Evolutionary conservation across 164 flowering plant genomes (phyloP).

Genomic region (Tetracentron sinense): DNA sequence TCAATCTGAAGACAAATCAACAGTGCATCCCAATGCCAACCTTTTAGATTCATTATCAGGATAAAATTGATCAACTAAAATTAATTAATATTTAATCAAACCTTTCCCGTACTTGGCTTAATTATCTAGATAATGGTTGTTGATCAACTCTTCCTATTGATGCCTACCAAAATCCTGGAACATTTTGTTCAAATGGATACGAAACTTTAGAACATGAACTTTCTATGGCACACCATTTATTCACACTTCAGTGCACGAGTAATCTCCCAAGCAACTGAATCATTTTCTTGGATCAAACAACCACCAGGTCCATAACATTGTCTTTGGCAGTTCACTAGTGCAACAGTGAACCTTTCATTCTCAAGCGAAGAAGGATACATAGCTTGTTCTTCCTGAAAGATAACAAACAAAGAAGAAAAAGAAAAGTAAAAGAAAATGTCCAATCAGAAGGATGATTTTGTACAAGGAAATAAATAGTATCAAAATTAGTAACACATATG

Average conservation of each 20-base stretch:
- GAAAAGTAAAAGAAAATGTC: background rate
- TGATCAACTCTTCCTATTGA: background rate
- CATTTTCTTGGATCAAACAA: constrained; percentile 21
- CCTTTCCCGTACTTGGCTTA: background rate
- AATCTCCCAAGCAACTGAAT: constrained; percentile 59
- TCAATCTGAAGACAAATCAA: too few species aligned
- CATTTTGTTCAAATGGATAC: background rate
- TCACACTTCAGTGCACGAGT: constrained; percentile 56
- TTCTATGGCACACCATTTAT: background rate
- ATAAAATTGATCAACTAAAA: too few species aligned
- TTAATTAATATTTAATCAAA: background rate
- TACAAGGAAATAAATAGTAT: too few species aligned
- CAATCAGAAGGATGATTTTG: background rate
- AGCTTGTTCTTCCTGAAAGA: constrained; percentile 76
- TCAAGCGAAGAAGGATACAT: constrained; percentile 86
- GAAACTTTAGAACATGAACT: background rate
- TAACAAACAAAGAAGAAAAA: background rate
- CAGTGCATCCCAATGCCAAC: background rate
- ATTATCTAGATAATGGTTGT: background rate
- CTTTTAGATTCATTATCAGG: background rate
- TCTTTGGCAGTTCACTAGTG: constrained; percentile 54
- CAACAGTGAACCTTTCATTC: constrained; percentile 67
- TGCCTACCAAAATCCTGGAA: background rate
- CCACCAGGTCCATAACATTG: constrained; percentile 12
- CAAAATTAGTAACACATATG: background rate